A percentile compares a stretch with the other conserved stretches of the same genome.
Evolutionary conservation across 1,284 basidiomycete genomes (phyloP).

Genomic region (Limonomyces culmigenus): DNA sequence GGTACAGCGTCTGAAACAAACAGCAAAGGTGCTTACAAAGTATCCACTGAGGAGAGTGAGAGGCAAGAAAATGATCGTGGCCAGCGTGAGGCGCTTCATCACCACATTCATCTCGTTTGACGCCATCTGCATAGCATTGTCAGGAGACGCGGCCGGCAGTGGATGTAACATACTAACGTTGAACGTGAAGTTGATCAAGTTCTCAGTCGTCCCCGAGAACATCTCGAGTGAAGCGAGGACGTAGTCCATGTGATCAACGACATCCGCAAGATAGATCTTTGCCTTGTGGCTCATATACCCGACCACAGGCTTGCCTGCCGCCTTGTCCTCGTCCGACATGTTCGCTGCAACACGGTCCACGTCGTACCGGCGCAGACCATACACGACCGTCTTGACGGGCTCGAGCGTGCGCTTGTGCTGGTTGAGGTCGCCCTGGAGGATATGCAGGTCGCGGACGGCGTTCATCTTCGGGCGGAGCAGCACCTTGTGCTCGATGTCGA

Average conservation of each 20-base stretch:
- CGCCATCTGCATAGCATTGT: conserved; percentile 26
- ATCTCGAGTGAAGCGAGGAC: conserved; percentile 48
- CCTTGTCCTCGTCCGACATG: conserved; percentile 17
- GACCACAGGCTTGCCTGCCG: conserved; percentile 14
- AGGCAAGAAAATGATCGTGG: conserved; percentile 55
- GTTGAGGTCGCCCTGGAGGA: conserved; percentile 54
- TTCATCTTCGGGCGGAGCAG: conserved; percentile 40
- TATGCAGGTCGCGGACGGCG: conserved; percentile 42
- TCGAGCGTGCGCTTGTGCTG: conserved; percentile 52
- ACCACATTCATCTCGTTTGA: conserved; percentile 58
- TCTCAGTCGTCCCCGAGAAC: conserved; percentile 49
- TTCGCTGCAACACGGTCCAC: conserved; percentile 43
- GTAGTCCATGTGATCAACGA: conserved; percentile 56
- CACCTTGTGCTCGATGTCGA: conserved; percentile 40
- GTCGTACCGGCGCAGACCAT: conserved; percentile 49
- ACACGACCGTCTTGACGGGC: conserved; percentile 49
- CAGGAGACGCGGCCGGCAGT: conserved; percentile 1
- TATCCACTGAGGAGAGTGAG: conserved; percentile 56
- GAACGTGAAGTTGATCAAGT: conserved; percentile 54
- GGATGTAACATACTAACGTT: conserved; percentile 20
- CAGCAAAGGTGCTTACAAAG: conserved; percentile 39
- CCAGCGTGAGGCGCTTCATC: conserved; percentile 46
- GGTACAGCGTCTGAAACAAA: neutral
- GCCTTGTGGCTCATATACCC: conserved; percentile 55
- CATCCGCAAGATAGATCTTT: conserved; percentile 38